Base-by-base conservation (phyloP, 257 asterid species). In the Solanum etuberosum region DNA sequence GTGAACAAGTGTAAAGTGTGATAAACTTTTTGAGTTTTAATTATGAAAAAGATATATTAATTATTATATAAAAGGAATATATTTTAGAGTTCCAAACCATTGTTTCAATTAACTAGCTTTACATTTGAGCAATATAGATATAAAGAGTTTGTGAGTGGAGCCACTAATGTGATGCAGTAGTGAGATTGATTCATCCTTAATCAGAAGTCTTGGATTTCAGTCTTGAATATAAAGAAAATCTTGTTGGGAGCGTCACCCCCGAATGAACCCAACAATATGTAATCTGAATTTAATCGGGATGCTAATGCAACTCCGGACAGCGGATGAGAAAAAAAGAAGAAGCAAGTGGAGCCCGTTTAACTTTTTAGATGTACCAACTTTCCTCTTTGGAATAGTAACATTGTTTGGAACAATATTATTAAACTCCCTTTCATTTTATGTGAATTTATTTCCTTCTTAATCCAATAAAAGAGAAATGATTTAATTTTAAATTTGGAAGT, bases 171-270 rank as follows among this genome's bases (percentile, higher is more conserved):
- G n/a, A 1, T 37, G 40, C 2, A 37, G 2, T 37, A 9, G 21
- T 48, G 3, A 8, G 3, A 51, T 51, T 51, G 59, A 51, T 51
- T 16, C 23, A 51, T 1, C 10, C 21, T 48, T 48, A 48, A 48
- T 5, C 21, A 0, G 0, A 51, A 0, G 0, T 51, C 9, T 18
- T 18, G 4, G 2, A 18, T 51, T 51, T 18, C 4, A 51, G 3
- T 8, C 1, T 40, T 40, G 4, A 9, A 40, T 40, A 40, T 9
- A 0, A 0, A 40, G 13, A 40, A 40, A 40, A 0, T 9, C 1
- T 9, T 40, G 3, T 9, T 0, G 4, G 1, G 11, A 9, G 43
- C 11, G 12, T 9, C 1, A 40, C 0, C 0, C 0, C 0, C 11
- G 10, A 40, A 40, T 40, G 4, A 40, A 9, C 10, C 0, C 0